Base-by-base conservation (phyloP, 768 basidiomycete genomes). In the Coprinopsis strossmayeri region DNA sequence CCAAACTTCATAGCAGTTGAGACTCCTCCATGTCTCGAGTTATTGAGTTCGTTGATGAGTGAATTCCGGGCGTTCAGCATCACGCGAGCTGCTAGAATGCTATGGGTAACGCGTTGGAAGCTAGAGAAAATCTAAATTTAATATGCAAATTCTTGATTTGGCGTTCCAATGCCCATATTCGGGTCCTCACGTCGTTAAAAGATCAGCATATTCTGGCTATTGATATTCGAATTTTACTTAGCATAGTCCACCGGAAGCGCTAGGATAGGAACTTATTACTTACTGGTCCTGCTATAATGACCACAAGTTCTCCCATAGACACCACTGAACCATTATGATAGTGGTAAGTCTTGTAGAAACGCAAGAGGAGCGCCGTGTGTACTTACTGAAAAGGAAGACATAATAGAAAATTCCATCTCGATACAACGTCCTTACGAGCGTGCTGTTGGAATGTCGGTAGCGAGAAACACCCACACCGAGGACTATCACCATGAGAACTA, bases 331-430 rank as follows among this genome's bases (percentile, higher is more conserved):
- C 7, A n/a, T 18, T 18, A 38, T 18, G 37, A 5, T 5, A 38
- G 7, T 38, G 17, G 37, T 34, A 21, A 17, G 23, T n/a, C 34
- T 5, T 32, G 18, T 7, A 32, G 48, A 17, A 18, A 21, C 2
- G 12, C 23, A 3, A 26, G 15, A 42, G 12, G 20, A 23, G 13
- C 23, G 25, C 13, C 12, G 17, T 37, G 30, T 17, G n/a, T 3
- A 50, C 59, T 27, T 34, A 64, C 60, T 18, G 46, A 54, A 59
- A 13, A 61, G 34, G 40, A 56, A 56, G 4, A 64, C 18, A 24
- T 58, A 64, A 42, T 59, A 61, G n/a, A 51, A 50, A 34, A 56
- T 51, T 1, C 62, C 60, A 25, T 64, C 62, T 18, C 56, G 53
- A 42, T 58, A 63, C 0, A 63, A 37, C 1, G 56, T 53, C 4